phyloP scores from a whole-genome alignment of 1,284 basidiomycete genomes.

The Ganoderma boninense region DNA sequence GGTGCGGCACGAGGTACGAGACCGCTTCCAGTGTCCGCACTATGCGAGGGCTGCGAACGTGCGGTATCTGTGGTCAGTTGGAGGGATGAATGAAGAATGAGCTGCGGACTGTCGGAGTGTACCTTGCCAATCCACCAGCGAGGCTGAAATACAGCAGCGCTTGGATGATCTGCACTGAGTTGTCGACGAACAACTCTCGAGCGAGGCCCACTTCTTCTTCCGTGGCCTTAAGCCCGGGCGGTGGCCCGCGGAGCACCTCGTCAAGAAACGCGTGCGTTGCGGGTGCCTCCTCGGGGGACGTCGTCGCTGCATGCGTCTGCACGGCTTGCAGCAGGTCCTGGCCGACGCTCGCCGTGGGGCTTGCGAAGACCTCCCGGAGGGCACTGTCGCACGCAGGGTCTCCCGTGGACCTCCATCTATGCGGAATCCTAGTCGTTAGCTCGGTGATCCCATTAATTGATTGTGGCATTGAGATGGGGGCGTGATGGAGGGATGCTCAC shows the following conservation, averaged over 20 bases:
- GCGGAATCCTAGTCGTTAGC: neutral
- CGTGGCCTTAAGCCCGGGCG: constrained; percentile 33
- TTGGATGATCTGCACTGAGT: constrained; percentile 48
- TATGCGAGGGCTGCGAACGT: constrained; percentile 47
- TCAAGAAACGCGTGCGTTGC: constrained; percentile 37
- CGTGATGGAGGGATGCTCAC: constrained; percentile 18
- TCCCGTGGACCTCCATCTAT: constrained; percentile 34
- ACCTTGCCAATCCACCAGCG: no score
- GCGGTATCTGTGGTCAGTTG: neutral
- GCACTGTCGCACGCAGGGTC: constrained; percentile 44
- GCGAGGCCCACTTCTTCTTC: constrained; percentile 39
- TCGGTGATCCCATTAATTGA: neutral
- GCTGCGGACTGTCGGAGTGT: no score
- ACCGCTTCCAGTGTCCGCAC: constrained; percentile 51
- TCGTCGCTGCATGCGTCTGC: constrained; percentile 31
- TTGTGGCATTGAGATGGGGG: no score
- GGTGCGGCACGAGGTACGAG: constrained; percentile 53
- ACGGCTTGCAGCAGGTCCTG: constrained; percentile 41
- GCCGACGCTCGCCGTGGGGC: constrained; percentile 35
- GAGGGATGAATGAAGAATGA: no score
- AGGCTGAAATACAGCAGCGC: constrained; percentile 50
- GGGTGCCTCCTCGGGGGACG: constrained; percentile 23
- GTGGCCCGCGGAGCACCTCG: constrained; percentile 35
- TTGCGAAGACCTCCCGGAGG: constrained; percentile 36
- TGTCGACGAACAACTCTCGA: constrained; percentile 48